phyloP scores from a whole-genome alignment of 495 filamentous ascomycete species.

The Xylaria bambusicola region DNA sequence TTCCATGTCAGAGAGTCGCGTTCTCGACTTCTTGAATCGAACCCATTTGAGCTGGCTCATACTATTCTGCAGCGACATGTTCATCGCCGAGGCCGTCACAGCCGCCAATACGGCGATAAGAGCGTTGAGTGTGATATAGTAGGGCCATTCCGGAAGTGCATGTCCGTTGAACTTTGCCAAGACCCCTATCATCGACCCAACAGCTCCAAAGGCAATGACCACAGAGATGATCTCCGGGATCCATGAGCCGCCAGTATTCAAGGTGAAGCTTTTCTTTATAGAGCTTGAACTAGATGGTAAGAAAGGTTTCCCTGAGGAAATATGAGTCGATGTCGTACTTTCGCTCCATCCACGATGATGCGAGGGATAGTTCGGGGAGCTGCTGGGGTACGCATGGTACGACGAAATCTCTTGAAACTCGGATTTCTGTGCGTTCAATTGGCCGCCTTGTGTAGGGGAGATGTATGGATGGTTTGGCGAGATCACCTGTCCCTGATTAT shows the following conservation, averaged over 20 bases:
- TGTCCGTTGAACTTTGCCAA: constrained; percentile 42
- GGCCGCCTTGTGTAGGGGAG: background rate
- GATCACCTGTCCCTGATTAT: background rate
- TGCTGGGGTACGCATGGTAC: background rate
- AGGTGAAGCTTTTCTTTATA: background rate
- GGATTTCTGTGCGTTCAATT: background rate
- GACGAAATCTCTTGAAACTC: background rate
- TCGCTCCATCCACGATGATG: constrained; percentile 20
- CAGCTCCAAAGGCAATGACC: constrained; percentile 18
- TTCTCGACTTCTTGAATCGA: constrained; percentile 42
- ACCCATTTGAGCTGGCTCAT: constrained; percentile 53
- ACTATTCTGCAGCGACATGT: constrained; percentile 40
- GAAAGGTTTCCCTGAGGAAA: constrained; percentile 1
- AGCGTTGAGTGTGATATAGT: constrained; percentile 47
- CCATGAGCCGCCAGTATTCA: constrained; percentile 18
- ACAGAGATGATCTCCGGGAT: constrained; percentile 25
- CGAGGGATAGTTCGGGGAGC: background rate
- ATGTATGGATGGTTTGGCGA: background rate
- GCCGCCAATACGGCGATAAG: constrained; percentile 45
- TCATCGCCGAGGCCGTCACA: constrained; percentile 43
- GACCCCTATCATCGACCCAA: constrained; percentile 39
- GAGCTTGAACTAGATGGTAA: background rate
- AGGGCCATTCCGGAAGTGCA: constrained; percentile 46
- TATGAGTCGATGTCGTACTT: constrained; percentile 15
- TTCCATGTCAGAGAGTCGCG: constrained; percentile 45